A percentile compares a stretch with the other conserved stretches of the same genome.
These are phyloP conservation scores for Euphrasia arctica DNA, from an alignment of 305 asterid species.

Conservation along the genomic window DNA sequence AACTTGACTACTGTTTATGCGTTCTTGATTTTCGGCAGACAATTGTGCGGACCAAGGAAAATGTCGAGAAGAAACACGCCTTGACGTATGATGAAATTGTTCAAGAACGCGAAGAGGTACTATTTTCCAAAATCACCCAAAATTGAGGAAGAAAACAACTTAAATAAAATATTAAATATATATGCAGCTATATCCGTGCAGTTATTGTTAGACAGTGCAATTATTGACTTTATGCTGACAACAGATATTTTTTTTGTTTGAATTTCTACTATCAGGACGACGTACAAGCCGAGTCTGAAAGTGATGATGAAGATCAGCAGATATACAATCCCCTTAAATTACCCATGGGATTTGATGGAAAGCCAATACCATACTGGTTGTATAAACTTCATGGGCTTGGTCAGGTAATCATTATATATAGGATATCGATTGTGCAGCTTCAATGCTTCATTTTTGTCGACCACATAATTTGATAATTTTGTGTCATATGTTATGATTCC, in stretches of 20 bases:
- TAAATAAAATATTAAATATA: conserved; percentile 2
- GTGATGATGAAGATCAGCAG: conserved; percentile 97
- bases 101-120: conserved; percentile 98
- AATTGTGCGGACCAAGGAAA: conserved; percentile 78
- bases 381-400: conserved; percentile 99
- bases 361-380: conserved; percentile 99
- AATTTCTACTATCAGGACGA: conserved; percentile 61
- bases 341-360: conserved; percentile 99
- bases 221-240: neutral
- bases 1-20: conserved; percentile 11
- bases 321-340: conserved; percentile 95
- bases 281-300: conserved; percentile 86
- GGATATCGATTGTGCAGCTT: conserved; percentile 3
- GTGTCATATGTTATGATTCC: neutral
- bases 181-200: conserved; percentile 4
- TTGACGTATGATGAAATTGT: conserved; percentile 96
- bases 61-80: conserved; percentile 94
- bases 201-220: conserved; percentile 2
- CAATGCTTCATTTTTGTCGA: neutral
- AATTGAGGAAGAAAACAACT: conserved; percentile 2
- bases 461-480: neutral
- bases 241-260: conserved; percentile 18
- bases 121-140: conserved; percentile 6
- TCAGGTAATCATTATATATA: conserved; percentile 55
- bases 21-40: conserved; percentile 52